These are phyloP conservation scores for Penicillium maclennaniae DNA, from an alignment of 495 filamentous ascomycete species.

Conservation along the genomic window DNA sequence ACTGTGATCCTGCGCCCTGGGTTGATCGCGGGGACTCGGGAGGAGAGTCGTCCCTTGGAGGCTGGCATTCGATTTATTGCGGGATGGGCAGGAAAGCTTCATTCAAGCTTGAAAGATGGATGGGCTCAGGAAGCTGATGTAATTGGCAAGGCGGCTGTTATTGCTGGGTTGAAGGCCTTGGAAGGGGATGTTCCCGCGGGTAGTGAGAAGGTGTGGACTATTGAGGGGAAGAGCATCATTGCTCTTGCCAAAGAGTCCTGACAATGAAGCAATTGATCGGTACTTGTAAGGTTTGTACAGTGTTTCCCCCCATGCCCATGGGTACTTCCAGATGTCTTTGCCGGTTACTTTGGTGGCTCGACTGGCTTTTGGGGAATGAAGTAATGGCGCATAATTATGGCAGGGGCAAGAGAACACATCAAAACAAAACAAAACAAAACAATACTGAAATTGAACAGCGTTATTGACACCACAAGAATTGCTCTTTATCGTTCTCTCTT, in stretches of 20 bases:
- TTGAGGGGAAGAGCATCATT: slow-evolving; percentile 38
- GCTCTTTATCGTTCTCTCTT: not conserved
- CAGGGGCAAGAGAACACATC: no score
- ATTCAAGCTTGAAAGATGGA: slow-evolving; percentile 54
- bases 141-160: slow-evolving; percentile 70
- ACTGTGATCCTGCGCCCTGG: slow-evolving; percentile 73
- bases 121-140: slow-evolving; percentile 73
- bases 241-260: slow-evolving; percentile 23
- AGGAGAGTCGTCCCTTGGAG: slow-evolving; percentile 52
- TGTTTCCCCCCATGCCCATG: not conserved
- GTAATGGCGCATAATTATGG: not conserved
- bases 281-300: not conserved
- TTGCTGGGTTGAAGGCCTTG: slow-evolving; percentile 43
- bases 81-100: slow-evolving; percentile 47
- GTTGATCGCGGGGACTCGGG: slow-evolving; percentile 65
- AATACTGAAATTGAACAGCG: not conserved
- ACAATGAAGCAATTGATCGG: slow-evolving; percentile 3
- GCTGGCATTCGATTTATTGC: slow-evolving; percentile 46
- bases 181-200: slow-evolving; percentile 43
- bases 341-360: not conserved
- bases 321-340: not conserved
- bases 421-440: no score
- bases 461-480: not conserved
- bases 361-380: no score
- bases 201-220: slow-evolving; percentile 42